These are phyloP conservation scores for Tylopilus felleus DNA, from an alignment of 768 basidiomycete genomes.

Conservation along the genomic window DNA sequence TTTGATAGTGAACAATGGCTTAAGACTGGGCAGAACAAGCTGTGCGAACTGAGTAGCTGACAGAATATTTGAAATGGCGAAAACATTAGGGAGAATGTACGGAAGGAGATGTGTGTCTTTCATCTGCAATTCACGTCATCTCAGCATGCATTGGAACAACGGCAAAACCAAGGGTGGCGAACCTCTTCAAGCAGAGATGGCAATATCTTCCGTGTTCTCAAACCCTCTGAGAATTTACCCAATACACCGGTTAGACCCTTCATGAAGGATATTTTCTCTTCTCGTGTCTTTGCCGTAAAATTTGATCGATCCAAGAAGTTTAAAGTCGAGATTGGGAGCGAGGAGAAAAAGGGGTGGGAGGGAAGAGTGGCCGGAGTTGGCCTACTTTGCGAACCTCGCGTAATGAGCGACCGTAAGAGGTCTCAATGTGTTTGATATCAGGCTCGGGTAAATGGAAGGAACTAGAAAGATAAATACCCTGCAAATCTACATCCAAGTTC, in stretches of 20 bases:
- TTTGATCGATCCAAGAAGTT: conserved; percentile 95
- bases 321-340: conserved; percentile 90
- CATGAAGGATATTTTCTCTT: conserved; percentile 97
- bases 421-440: conserved; percentile 40
- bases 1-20: conserved; percentile 84
- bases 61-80: conserved; percentile 77
- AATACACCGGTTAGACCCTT: conserved; percentile 82
- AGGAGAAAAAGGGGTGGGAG: conserved; percentile 89
- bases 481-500: conserved; percentile 65
- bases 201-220: conserved; percentile 84
- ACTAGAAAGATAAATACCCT: conserved; percentile 44
- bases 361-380: conserved; percentile 80
- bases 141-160: conserved; percentile 4
- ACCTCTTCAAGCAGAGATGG: conserved; percentile 94
- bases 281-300: conserved; percentile 89
- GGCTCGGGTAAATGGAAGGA: conserved; percentile 2
- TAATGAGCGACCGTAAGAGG: conserved; percentile 76
- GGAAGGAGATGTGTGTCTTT: conserved; percentile 92
- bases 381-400: conserved; percentile 67
- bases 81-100: conserved; percentile 94
- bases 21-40: conserved; percentile 80
- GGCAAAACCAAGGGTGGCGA: conserved; percentile 10
- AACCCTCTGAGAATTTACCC: conserved; percentile 81
- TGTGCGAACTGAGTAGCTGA: conserved; percentile 77
- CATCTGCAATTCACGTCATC: conserved; percentile 50